Percentiles rank a stretch among this genome's conserved stretches.
Evolutionary conservation across 1,139 yeast genomes (phyloP).

Genomic region (Debaryomyces singareniensis): DNA sequence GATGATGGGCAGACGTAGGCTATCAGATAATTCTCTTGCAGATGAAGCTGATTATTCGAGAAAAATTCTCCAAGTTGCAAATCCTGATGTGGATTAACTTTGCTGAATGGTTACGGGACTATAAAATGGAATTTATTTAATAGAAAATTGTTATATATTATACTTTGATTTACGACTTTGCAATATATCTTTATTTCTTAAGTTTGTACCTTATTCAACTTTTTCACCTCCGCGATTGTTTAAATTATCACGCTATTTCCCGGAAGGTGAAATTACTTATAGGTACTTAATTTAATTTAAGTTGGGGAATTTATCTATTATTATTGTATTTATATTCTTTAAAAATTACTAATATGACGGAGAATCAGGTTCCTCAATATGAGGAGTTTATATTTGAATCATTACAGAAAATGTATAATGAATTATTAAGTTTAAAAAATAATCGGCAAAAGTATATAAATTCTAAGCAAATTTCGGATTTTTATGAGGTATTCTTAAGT

Average conservation of each 20-base stretch:
- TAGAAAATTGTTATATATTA: no score
- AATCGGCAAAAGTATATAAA: constrained; percentile 58
- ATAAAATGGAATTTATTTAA: neutral
- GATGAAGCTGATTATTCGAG: constrained; percentile 75
- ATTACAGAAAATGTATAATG: constrained; percentile 42
- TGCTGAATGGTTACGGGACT: neutral
- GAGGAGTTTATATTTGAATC: constrained; percentile 48
- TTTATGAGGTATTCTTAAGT: constrained; percentile 49
- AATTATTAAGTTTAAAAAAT: constrained; percentile 52
- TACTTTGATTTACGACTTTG: no score
- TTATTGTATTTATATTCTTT: neutral
- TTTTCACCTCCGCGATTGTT: neutral
- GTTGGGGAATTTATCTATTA: neutral
- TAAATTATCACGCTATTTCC: neutral
- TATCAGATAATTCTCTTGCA: constrained; percentile 70
- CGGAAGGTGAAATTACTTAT: no score
- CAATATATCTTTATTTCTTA: no score
- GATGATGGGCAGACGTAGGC: constrained; percentile 67
- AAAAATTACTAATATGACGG: constrained; percentile 4
- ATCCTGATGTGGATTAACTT: constrained; percentile 43
- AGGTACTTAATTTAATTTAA: no score
- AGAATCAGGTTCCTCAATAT: constrained; percentile 33
- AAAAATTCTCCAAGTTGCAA: constrained; percentile 67
- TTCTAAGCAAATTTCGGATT: constrained; percentile 54
- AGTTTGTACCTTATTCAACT: no score